Conservation (phyloP, 495 filamentous ascomycete genomes). For the Pyrenula massariospora region DNA sequence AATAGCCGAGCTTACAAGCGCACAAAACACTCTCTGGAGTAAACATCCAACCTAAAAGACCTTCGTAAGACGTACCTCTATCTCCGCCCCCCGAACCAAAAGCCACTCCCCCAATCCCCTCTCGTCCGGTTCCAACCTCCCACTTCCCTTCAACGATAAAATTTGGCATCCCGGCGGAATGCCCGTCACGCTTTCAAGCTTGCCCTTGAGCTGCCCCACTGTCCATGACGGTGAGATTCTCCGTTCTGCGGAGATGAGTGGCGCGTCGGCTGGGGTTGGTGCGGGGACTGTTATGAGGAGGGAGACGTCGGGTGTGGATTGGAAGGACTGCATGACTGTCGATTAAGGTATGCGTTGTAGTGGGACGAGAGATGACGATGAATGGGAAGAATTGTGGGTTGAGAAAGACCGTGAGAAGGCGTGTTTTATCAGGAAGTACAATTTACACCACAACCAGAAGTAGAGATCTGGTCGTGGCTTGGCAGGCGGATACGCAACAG, state of each 20-base stretch:
- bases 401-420: too few species aligned
- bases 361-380: too few species aligned
- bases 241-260: conserved; percentile 68
- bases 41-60: too few species aligned
- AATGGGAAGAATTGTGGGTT: too few species aligned
- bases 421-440: too few species aligned
- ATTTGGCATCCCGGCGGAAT: conserved; percentile 72
- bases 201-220: conserved; percentile 71
- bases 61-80: conserved; percentile 31
- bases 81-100: conserved; percentile 25
- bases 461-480: too few species aligned
- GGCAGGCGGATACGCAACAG: too few species aligned
- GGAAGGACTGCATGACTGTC: conserved; percentile 28
- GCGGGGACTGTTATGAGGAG: conserved; percentile 72
- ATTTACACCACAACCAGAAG: too few species aligned
- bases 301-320: conserved; percentile 67
- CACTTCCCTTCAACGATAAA: conserved; percentile 36
- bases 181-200: conserved; percentile 89
- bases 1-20: too few species aligned
- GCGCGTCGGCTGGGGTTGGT: conserved; percentile 52
- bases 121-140: conserved; percentile 19
- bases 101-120: conserved; percentile 25
- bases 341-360: too few species aligned
- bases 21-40: too few species aligned
- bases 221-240: conserved; percentile 90